A percentile compares a stretch with the other conserved stretches of the same genome.
phyloP scores from a whole-genome alignment of 768 basidiomycete genomes.

The Mycena haematopus region DNA sequence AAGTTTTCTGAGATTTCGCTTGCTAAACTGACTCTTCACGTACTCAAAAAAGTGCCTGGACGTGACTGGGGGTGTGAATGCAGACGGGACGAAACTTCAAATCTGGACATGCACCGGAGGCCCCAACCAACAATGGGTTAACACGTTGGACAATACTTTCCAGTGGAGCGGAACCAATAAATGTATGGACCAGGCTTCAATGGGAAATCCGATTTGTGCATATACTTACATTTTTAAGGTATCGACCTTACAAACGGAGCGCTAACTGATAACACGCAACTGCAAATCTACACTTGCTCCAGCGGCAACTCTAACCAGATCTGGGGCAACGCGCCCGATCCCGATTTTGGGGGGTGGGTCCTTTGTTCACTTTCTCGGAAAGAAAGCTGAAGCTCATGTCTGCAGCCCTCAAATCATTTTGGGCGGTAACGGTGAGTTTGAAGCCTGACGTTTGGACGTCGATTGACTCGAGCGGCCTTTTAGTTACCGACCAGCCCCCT shows the following conservation, averaged over 20 bases:
- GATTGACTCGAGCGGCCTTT: background rate
- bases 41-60: conserved; percentile 20
- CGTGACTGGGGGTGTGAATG: conserved; percentile 9
- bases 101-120: conserved; percentile 18
- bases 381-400: background rate
- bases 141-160: background rate
- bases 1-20: background rate
- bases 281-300: conserved; percentile 10
- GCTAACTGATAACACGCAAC: background rate
- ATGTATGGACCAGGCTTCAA: too few relatives aligned
- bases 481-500: background rate
- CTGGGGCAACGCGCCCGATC: conserved; percentile 4
- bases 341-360: background rate
- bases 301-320: background rate
- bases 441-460: background rate
- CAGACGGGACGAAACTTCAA: conserved; percentile 12
- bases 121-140: conserved; percentile 18
- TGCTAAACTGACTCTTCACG: background rate
- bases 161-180: conserved; percentile 13
- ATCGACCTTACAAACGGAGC: conserved; percentile 16
- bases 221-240: too few relatives aligned
- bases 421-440: conserved; percentile 10
- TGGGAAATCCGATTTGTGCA: too few relatives aligned
- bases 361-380: too few relatives aligned
- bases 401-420: conserved; percentile 11